Evolutionary conservation across 768 basidiomycete species (phyloP).

Genomic region (Podaxis sp.): DNA sequence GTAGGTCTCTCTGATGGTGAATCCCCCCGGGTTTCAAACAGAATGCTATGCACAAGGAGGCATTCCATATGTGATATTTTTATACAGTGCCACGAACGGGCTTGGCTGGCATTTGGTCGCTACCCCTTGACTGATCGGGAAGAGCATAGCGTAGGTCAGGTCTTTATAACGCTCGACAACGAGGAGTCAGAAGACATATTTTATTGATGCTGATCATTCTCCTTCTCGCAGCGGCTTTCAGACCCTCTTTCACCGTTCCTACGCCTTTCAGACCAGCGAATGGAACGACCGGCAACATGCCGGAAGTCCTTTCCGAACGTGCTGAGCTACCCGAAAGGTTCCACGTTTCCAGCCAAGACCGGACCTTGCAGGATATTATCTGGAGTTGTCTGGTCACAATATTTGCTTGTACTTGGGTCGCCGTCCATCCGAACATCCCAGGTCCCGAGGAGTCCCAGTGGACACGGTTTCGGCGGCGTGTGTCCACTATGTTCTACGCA

Average conservation of each 20-base stretch:
- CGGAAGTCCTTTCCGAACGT: neutral
- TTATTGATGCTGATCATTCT: neutral
- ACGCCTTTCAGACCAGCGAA: no score
- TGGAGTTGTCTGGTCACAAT: slow-evolving; percentile 22
- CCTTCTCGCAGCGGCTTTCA: neutral
- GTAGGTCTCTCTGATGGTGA: no score
- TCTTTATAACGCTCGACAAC: no score
- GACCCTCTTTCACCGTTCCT: neutral
- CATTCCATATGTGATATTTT: no score
- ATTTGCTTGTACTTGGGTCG: slow-evolving; percentile 23
- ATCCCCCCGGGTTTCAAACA: no score
- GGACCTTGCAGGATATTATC: slow-evolving; percentile 18
- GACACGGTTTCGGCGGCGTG: neutral
- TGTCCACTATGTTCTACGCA: slow-evolving; percentile 12
- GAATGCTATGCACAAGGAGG: no score
- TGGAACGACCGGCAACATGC: neutral
- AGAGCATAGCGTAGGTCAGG: no score
- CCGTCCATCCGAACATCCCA: slow-evolving; percentile 22
- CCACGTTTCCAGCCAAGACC: neutral
- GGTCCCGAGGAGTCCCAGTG: slow-evolving; percentile 8
- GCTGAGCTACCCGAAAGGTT: neutral
- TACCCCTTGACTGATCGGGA: no score
- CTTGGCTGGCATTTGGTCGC: no score
- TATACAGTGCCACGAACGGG: no score
- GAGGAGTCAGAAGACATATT: no score